A percentile compares a stretch with the other conserved stretches of the same genome.
These are phyloP conservation scores for Cardamine chenopodiifolia DNA, from an alignment of 345 rosid species.

Conservation along the genomic window DNA sequence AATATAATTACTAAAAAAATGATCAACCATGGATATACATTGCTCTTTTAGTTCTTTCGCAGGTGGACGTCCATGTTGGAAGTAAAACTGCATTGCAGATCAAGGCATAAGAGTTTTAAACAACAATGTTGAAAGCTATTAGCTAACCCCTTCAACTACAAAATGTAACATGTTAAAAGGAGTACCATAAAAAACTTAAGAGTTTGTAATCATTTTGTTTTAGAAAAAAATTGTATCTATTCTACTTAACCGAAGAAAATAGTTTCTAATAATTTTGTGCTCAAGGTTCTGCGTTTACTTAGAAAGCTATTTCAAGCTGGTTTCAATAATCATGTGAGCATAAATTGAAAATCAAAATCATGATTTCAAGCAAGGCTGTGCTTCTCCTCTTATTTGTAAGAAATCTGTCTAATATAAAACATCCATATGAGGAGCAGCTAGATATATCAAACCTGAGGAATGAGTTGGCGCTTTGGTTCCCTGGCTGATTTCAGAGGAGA, in stretches of 20 bases:
- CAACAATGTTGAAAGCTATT: background rate
- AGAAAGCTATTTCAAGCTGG: background rate
- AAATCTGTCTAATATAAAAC: background rate
- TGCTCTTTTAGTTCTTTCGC: constrained; percentile 72
- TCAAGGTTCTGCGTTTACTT: background rate
- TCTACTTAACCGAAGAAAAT: background rate
- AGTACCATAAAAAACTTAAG: background rate
- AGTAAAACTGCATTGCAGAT: constrained; percentile 70
- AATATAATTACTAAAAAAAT: constrained; percentile 52
- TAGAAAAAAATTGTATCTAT: background rate
- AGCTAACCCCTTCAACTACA: constrained; percentile 14
- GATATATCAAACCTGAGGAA: constrained; percentile 73
- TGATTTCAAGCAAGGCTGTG: constrained; percentile 1
- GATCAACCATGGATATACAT: constrained; percentile 58
- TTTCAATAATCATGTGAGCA: constrained; percentile 12
- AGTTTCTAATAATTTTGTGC: background rate
- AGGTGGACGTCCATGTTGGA: constrained; percentile 78
- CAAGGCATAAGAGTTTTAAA: constrained; percentile 13
- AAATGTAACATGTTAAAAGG: background rate
- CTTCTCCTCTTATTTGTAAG: background rate
- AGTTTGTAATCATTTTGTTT: background rate
- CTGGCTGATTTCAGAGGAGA: constrained; percentile 68
- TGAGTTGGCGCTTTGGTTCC: constrained; percentile 66
- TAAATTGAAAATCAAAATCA: background rate
- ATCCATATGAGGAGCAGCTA: constrained; percentile 4